Evolutionary conservation across 352 stramenopile genomes (phyloP).

Genomic region (Phytophthora hybrid): DNA sequence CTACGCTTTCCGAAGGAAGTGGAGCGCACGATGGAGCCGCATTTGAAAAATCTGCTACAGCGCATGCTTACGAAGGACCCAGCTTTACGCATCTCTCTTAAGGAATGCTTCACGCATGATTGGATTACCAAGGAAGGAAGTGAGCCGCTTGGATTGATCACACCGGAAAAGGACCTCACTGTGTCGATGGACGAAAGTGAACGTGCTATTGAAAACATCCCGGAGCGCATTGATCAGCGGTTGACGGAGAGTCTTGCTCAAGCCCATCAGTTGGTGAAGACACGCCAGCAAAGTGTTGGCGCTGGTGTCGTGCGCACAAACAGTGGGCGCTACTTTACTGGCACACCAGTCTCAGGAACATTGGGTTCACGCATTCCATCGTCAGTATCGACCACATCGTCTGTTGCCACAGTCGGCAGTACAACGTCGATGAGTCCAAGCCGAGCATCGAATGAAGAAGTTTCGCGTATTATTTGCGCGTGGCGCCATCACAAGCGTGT

Average conservation of each 20-base stretch:
- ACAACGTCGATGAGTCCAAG: constrained; percentile 63
- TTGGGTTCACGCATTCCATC: constrained; percentile 64
- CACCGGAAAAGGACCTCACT: constrained; percentile 68
- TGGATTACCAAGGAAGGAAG: constrained; percentile 94
- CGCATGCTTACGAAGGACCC: constrained; percentile 93
- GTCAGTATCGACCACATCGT: constrained; percentile 48
- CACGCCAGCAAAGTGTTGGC: constrained; percentile 56
- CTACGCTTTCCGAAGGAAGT: constrained; percentile 84
- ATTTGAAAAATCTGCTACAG: constrained; percentile 92
- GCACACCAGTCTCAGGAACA: constrained; percentile 47
- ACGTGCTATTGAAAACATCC: constrained; percentile 88
- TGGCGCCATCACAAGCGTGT: constrained; percentile 90
- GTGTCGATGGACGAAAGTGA: constrained; percentile 88
- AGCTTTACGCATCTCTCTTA: constrained; percentile 77
- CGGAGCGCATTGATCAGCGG: constrained; percentile 83
- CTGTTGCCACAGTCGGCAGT: constrained; percentile 50
- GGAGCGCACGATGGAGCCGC: constrained; percentile 79
- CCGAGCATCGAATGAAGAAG: constrained; percentile 71
- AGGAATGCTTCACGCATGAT: constrained; percentile 90
- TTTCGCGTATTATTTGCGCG: constrained; percentile 81
- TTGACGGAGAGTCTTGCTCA: constrained; percentile 77
- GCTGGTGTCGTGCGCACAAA: constrained; percentile 57
- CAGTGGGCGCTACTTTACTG: constrained; percentile 52
- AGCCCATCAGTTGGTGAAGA: constrained; percentile 84
- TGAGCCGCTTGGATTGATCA: constrained; percentile 73